These are phyloP conservation scores for Ascochyta lentis DNA, from an alignment of 2,329 filamentous ascomycete species.

Conservation along the genomic window DNA sequence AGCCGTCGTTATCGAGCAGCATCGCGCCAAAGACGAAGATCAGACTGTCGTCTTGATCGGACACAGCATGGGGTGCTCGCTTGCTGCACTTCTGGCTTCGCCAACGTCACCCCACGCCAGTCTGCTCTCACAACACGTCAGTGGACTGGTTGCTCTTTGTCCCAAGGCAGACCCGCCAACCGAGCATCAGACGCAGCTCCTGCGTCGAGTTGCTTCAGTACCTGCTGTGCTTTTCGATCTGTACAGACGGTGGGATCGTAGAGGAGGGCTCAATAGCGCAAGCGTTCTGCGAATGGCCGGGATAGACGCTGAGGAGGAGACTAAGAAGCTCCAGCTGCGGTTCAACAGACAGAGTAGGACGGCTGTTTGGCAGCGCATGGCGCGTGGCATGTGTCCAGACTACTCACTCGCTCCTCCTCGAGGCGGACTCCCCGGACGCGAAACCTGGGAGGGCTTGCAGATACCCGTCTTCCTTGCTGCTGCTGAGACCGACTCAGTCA, in stretches of 20 bases:
- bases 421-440: conserved; percentile 72
- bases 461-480: conserved; percentile 80
- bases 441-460: conserved; percentile 74
- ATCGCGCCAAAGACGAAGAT: conserved; percentile 67
- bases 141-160: conserved; percentile 81
- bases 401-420: conserved; percentile 61
- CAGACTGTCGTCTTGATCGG: conserved; percentile 83
- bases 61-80: conserved; percentile 88
- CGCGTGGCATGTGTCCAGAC: conserved; percentile 70
- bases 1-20: conserved; percentile 73
- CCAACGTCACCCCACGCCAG: conserved; percentile 60
- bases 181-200: conserved; percentile 58
- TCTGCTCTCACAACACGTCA: conserved; percentile 67
- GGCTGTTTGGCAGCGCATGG: conserved; percentile 82
- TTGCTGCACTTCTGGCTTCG: conserved; percentile 75
- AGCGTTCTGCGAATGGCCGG: conserved; percentile 84
- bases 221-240: conserved; percentile 77
- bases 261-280: conserved; percentile 76
- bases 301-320: conserved; percentile 67
- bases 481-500: conserved; percentile 78
- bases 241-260: conserved; percentile 77
- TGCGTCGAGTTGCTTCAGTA: conserved; percentile 68
- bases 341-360: conserved; percentile 87
- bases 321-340: conserved; percentile 70
- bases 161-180: conserved; percentile 72